Conservation (phyloP, 1,284 basidiomycete genomes). For the Ceratobasidium sp. region DNA sequence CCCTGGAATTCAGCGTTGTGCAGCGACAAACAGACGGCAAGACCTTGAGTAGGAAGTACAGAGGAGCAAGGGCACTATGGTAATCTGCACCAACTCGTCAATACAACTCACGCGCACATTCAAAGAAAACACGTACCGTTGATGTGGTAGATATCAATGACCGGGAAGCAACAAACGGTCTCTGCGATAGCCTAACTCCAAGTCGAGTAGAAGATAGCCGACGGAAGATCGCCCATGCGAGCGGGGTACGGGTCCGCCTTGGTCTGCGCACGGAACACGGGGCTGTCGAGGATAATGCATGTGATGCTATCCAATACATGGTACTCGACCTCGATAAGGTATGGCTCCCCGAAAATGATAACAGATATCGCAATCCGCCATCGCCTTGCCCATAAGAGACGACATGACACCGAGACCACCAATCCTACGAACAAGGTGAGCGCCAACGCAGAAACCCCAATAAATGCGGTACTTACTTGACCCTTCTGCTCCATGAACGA, state of each 20-base stretch:
- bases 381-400: slow-evolving; percentile 94
- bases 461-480: slow-evolving; percentile 66
- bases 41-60: slow-evolving; percentile 91
- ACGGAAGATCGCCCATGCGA: slow-evolving; percentile 95
- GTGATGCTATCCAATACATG: slow-evolving; percentile 94
- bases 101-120: not conserved
- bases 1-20: slow-evolving; percentile 98
- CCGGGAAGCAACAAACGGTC: slow-evolving; percentile 84
- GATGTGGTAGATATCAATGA: slow-evolving; percentile 90
- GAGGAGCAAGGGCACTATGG: slow-evolving; percentile 89
- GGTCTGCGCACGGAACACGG: slow-evolving; percentile 94
- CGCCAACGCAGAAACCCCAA: not conserved
- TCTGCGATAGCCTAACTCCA: slow-evolving; percentile 97
- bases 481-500: slow-evolving; percentile 80
- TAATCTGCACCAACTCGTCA: slow-evolving; percentile 68
- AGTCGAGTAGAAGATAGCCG: slow-evolving; percentile 95
- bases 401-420: slow-evolving; percentile 98
- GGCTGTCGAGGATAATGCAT: slow-evolving; percentile 91
- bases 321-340: slow-evolving; percentile 93
- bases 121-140: slow-evolving; percentile 59
- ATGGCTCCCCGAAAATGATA: slow-evolving; percentile 94
- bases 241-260: slow-evolving; percentile 94
- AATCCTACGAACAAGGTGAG: slow-evolving; percentile 61
- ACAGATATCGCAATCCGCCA: slow-evolving; percentile 95
- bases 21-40: slow-evolving; percentile 91